Percentiles rank a stretch among this genome's conserved stretches.
Conservation (phyloP, 768 basidiomycete genomes). For the Phylloporus sp. region DNA sequence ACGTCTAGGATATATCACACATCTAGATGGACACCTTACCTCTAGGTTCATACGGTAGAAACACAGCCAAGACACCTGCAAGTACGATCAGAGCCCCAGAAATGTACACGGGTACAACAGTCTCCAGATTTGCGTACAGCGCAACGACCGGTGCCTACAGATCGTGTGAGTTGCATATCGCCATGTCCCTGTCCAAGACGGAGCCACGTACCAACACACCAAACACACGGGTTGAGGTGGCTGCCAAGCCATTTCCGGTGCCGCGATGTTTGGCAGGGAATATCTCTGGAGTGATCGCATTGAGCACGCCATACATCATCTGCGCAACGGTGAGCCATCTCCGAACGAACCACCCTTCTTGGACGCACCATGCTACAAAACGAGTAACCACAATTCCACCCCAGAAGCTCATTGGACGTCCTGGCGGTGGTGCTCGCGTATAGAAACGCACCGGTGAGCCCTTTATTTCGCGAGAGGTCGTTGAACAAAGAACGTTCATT, state of each 20-base stretch:
- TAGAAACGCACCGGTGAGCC: conserved; percentile 71
- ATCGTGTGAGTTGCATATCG: background rate
- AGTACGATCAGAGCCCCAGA: conserved; percentile 60
- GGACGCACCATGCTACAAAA: conserved; percentile 54
- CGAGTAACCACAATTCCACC: conserved; percentile 78
- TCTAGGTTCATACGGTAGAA: conserved; percentile 70
- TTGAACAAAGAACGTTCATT: conserved; percentile 28
- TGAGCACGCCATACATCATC: conserved; percentile 76
- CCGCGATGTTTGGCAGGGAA: conserved; percentile 72
- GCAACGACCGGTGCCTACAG: conserved; percentile 67
- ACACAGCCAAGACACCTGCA: conserved; percentile 54
- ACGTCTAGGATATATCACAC: no score
- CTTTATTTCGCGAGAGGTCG: conserved; percentile 45
- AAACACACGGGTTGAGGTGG: conserved; percentile 60
- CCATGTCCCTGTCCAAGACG: background rate
- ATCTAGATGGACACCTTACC: conserved; percentile 69
- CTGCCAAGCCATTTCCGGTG: conserved; percentile 64
- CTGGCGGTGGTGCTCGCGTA: conserved; percentile 60
- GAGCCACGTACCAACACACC: conserved; percentile 55
- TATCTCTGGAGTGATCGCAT: conserved; percentile 67
- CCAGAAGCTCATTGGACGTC: conserved; percentile 62
- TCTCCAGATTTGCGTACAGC: conserved; percentile 59
- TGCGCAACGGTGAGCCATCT: conserved; percentile 26
- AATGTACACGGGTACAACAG: conserved; percentile 69
- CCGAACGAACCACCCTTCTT: background rate